Evolutionary conservation across 2,329 filamentous ascomycete species (phyloP), one percentile per base, ranked within the genome.

Genomic region (Microdochium paspali): DNA sequence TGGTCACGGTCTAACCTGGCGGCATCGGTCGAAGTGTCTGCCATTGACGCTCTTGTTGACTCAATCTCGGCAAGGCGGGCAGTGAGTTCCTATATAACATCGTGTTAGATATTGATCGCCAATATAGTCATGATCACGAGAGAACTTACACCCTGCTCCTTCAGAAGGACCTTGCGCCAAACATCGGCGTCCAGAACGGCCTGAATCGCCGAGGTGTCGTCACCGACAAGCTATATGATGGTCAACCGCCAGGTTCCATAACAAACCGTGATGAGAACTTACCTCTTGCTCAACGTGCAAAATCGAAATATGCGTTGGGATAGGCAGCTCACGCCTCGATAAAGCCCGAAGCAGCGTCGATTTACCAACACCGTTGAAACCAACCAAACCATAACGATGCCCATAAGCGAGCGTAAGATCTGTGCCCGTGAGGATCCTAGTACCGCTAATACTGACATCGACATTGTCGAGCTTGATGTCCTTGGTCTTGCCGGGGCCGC

Each of bases 321-420:
- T 93, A 4, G 90, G 80, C 50, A 98, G 79, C 63, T 98, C 93
- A 85, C 93, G 82, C 60, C 89, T 83, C 60, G 90, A 94, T 55
- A 98, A 74, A 15, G 93, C 93, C 56, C 93, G 80, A 52, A 98
- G 77, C 54, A 98, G 73, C n/a, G 93, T 98, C 63, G 89, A 89
- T 78, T 93, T 91, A 77, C 87, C 93, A 54, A 98, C 91, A 89
- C 93, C 93, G 79, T 98, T 98, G 76, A 97, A 87, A 77, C 93
- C 93, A 56, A 98, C 93, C 54, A 98, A 74, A 81, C 93, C 93
- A 68, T 98, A 98, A 55, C 93, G 84, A 62, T 90, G 84, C 46
- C 91, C 90, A 65, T 95, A 96, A 1, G 93, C 85, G 53, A 98
- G 75, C 1, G 90, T 96, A 50, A 98, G 72, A 46, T 82, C 88